Percentiles rank a stretch among this genome's conserved stretches.
Conservation (phyloP, 371 early-diverging fungal genomes). For the Aphelidium insulamus region DNA sequence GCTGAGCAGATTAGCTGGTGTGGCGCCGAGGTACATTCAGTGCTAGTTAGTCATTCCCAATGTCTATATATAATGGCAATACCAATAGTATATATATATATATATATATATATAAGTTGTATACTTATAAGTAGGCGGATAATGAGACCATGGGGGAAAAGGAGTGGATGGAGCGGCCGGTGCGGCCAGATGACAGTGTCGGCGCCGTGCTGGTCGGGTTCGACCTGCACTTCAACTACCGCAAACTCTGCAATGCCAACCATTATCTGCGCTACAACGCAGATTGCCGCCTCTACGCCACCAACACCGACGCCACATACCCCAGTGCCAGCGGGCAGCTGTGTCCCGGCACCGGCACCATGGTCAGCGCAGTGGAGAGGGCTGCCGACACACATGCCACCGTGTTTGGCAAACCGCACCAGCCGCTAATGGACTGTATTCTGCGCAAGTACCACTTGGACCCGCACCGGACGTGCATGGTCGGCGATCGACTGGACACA, state of each 20-base stretch:
- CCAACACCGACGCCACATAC: conserved; percentile 75
- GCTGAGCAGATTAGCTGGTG: conserved; percentile 37
- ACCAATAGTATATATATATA: background rate
- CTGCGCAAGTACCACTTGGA: conserved; percentile 53
- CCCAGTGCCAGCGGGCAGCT: conserved; percentile 33
- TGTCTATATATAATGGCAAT: conserved; percentile 1
- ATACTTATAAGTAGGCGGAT: conserved; percentile 11
- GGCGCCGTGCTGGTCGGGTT: conserved; percentile 50
- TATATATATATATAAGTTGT: background rate
- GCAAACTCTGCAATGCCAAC: conserved; percentile 73
- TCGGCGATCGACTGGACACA: conserved; percentile 53
- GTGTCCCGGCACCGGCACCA: conserved; percentile 53
- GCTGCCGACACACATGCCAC: conserved; percentile 48
- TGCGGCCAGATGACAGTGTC: conserved; percentile 26
- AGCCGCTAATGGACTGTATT: conserved; percentile 75
- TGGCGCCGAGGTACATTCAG: conserved; percentile 24
- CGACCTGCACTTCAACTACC: conserved; percentile 5
- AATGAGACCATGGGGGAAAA: conserved; percentile 12
- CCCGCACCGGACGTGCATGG: conserved; percentile 66
- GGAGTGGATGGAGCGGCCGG: conserved; percentile 8
- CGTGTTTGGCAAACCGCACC: conserved; percentile 80
- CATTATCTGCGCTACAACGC: conserved; percentile 45
- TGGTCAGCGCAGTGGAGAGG: conserved; percentile 43
- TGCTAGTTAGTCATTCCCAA: background rate
- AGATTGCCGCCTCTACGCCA: conserved; percentile 63